These are phyloP conservation scores for Inonotus hispidus DNA, from an alignment of 1,284 basidiomycete genomes.

Conservation along the genomic window DNA sequence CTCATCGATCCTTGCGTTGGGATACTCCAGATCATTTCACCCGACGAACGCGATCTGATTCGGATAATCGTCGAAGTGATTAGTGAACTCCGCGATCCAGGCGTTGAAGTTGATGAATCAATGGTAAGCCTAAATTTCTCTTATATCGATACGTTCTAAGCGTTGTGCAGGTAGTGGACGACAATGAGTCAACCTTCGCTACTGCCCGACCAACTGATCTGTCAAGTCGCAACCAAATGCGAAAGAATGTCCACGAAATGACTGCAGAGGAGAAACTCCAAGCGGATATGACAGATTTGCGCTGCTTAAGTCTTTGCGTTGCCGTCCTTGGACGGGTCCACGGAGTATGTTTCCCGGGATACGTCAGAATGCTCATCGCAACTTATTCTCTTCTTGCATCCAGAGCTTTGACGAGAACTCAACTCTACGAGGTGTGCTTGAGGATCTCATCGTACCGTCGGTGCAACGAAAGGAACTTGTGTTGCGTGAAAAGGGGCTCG, in stretches of 20 bases:
- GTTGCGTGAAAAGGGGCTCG: slow-evolving; percentile 49
- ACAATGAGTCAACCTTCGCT: background rate
- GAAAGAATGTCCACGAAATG: slow-evolving; percentile 37
- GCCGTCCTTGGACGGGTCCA: slow-evolving; percentile 90
- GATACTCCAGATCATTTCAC: slow-evolving; percentile 78
- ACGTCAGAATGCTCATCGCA: background rate
- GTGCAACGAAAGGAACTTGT: slow-evolving; percentile 50
- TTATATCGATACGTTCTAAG: background rate
- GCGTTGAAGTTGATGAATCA: slow-evolving; percentile 39
- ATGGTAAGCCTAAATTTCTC: slow-evolving; percentile 16
- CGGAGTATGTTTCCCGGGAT: slow-evolving; percentile 48
- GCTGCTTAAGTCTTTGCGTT: slow-evolving; percentile 80
- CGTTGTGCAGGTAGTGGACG: slow-evolving; percentile 22
- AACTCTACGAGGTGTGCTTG: slow-evolving; percentile 54
- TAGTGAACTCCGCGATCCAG: slow-evolving; percentile 76
- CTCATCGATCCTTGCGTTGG: slow-evolving; percentile 84
- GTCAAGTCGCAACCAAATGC: background rate
- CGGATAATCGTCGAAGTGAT: slow-evolving; percentile 93
- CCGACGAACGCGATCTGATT: slow-evolving; percentile 87
- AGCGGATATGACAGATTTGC: slow-evolving; percentile 68
- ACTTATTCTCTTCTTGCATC: background rate
- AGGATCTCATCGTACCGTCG: slow-evolving; percentile 56
- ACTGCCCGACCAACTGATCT: slow-evolving; percentile 1
- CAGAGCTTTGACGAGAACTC: slow-evolving; percentile 44
- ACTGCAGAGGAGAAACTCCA: slow-evolving; percentile 51